A percentile compares a stretch with the other conserved stretches of the same genome.
Evolutionary conservation across 257 asterid genomes (phyloP).

Genomic region (Fraxinus quadrangulata): DNA sequence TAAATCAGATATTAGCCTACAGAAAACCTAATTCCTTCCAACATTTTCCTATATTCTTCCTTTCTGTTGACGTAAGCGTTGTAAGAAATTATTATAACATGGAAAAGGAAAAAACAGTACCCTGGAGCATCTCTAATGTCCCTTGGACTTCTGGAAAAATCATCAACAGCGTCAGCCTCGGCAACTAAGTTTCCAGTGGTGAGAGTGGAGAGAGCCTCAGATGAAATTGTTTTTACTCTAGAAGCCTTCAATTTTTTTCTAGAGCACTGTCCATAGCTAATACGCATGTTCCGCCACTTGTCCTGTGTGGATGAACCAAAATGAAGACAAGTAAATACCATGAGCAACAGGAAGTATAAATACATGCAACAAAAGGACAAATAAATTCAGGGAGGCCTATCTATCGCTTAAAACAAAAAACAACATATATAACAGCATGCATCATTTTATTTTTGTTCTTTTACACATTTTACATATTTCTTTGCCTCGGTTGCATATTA

Average conservation of each 20-base stretch:
- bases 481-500: neutral
- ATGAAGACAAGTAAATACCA: conserved; percentile 13
- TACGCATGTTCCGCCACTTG: conserved; percentile 62
- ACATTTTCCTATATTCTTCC: neutral
- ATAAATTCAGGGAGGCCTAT: neutral
- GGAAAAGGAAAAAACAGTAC: conserved; percentile 29
- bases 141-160: conserved; percentile 30
- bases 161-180: conserved; percentile 28
- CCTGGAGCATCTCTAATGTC: conserved; percentile 23
- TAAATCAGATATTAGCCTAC: neutral
- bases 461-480: neutral
- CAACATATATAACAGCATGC: neutral
- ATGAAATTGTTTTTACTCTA: conserved; percentile 27
- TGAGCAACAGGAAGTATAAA: conserved; percentile 9
- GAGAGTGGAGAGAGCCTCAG: conserved; percentile 22
- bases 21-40: neutral
- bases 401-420: neutral
- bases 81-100: conserved; percentile 9
- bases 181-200: conserved; percentile 20
- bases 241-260: conserved; percentile 35
- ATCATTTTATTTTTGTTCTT: neutral
- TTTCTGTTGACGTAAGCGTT: neutral
- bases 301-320: conserved; percentile 46
- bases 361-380: conserved; percentile 9
- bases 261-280: conserved; percentile 32